These are phyloP conservation scores for Hanseniaspora lindneri DNA, from an alignment of 805 yeast genomes.

Conservation along the genomic window DNA sequence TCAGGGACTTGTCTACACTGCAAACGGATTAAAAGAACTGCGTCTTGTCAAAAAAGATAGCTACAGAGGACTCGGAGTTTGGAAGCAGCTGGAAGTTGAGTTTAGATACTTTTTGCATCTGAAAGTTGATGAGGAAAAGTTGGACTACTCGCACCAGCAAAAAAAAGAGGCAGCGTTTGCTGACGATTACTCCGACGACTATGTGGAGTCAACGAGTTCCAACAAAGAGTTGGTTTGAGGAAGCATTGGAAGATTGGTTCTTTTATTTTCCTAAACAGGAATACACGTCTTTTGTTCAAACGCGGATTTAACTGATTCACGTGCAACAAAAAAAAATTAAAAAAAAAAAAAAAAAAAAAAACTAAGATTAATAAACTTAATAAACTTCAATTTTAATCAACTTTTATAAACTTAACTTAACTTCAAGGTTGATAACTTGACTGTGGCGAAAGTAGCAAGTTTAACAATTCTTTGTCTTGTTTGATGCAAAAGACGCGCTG, in stretches of 20 bases:
- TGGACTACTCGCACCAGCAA: no score
- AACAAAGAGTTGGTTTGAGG: no score
- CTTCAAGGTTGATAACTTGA: no score
- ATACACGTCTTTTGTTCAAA: no score
- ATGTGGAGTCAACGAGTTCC: no score
- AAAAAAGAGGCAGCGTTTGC: no score
- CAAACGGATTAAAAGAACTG: background rate
- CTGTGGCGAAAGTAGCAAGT: no score
- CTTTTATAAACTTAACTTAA: no score
- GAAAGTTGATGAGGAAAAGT: constrained; percentile 4
- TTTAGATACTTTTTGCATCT: background rate
- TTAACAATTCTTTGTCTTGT: background rate
- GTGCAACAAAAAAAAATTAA: background rate
- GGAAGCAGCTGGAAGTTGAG: background rate
- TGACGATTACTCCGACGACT: no score
- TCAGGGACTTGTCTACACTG: constrained; percentile 41
- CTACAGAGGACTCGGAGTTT: background rate
- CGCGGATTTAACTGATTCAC: background rate
- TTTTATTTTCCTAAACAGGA: no score
- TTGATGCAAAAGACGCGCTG: background rate
- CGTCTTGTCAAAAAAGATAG: background rate
- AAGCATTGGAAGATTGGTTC: no score
- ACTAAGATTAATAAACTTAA: background rate
- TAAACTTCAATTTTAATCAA: background rate
- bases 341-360: no score